Conservation (phyloP, 2,329 filamentous ascomycete genomes). For the Penicillium sp. region DNA sequence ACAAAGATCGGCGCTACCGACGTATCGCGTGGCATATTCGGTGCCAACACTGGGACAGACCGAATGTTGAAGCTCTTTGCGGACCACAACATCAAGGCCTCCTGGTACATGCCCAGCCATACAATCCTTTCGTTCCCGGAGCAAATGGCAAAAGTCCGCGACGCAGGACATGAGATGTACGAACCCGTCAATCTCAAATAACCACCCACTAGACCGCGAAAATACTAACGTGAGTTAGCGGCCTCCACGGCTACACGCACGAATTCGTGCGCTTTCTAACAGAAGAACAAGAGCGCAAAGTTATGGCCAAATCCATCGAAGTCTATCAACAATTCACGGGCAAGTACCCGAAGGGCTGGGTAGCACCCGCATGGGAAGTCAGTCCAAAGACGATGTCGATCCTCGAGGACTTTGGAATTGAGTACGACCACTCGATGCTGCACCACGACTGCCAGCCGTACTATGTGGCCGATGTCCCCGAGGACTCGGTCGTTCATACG, state of each 20-base stretch:
- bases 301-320: conserved; percentile 77
- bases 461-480: conserved; percentile 42
- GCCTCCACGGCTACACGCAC: conserved; percentile 74
- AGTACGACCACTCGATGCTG: conserved; percentile 52
- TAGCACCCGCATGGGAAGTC: conserved; percentile 74
- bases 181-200: not conserved
- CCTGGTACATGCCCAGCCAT: conserved; percentile 69
- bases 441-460: conserved; percentile 53
- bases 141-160: conserved; percentile 65
- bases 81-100: conserved; percentile 73
- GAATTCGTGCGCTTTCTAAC: conserved; percentile 76
- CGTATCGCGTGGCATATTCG: conserved; percentile 57
- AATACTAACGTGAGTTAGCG: conserved; percentile 30
- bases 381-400: conserved; percentile 65
- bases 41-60: conserved; percentile 68
- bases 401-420: conserved; percentile 49
- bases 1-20: not conserved
- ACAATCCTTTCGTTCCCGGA: conserved; percentile 69
- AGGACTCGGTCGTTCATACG: conserved; percentile 47
- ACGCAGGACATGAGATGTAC: conserved; percentile 65
- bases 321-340: conserved; percentile 75
- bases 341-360: conserved; percentile 73
- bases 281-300: conserved; percentile 74
- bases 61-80: conserved; percentile 72
- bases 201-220: too few species aligned